Base-by-base conservation (phyloP, 2,329 filamentous ascomycete genomes). In the Chrysosporium keratinophilum region DNA sequence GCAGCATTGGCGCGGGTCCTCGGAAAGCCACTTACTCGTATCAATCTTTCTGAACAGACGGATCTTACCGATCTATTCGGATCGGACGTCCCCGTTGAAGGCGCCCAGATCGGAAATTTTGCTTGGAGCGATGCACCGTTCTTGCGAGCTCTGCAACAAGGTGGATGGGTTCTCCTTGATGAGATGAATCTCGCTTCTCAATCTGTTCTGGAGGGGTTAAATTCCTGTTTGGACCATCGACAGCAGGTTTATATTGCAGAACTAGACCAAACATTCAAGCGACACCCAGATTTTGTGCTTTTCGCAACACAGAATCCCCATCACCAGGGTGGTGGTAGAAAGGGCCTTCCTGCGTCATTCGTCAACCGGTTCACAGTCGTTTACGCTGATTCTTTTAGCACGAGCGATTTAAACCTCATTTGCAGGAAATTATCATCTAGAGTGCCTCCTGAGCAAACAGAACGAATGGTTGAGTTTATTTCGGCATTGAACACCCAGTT, bases 101-200 rank as follows among this genome's bases (percentile, higher is more conserved):
- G 89, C n/a, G 88, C 86, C 0, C 83, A 87, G 63, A 85, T 89
- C 6, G 93, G 93, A 1, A 85, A 87, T 56, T 98, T 98, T 65
- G 85, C 87, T 1, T 98, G 93, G 93, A 82, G 89, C 61, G 91
- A 98, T 67, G 93, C 91, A 0, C 90, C 93, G 0, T 97, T 98
- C 66, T 74, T 98, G 17, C 87, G 88, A 65, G 93, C 93, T 0
- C 97, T 98, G 91, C 93, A 97, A 66, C 86, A 82, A 55, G 93
- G 93, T 28, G 87, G 95, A 62, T 98, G 93, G 93, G 93, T 98
- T 10, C 75, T 98, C 28, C 78, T 98, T 0, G 93, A 98, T 64
- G 93, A 98, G 74, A 98, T 98, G 93, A 98, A 98, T 63, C 73
- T 98, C 58, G 93, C 94, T 1, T 97, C 91, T 0, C 93, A 98